Evolutionary conservation across 306 rosid genomes (phyloP).

Genomic region (Quercus variabilis): DNA sequence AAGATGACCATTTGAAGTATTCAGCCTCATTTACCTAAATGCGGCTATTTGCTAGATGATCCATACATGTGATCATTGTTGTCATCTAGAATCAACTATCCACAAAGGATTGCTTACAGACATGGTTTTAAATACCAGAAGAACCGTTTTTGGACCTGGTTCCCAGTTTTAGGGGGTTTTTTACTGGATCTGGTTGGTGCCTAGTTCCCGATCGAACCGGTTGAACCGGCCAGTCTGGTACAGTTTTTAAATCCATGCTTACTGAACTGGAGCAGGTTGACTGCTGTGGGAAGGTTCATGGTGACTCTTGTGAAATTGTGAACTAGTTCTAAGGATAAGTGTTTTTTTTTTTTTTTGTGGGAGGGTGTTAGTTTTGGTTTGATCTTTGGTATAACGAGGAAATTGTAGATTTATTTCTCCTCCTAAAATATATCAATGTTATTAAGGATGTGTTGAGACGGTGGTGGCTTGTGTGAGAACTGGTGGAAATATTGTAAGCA

Average conservation of each 20-base stretch:
- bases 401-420: background rate
- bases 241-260: too few relatives aligned
- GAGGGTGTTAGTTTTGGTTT: background rate
- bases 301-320: background rate
- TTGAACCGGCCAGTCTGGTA: too few relatives aligned
- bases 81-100: background rate
- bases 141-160: too few relatives aligned
- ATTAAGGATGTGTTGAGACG: background rate
- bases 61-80: background rate
- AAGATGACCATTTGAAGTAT: background rate
- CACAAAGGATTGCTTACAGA: background rate
- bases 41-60: background rate
- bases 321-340: background rate
- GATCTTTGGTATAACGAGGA: background rate
- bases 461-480: background rate
- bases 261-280: background rate
- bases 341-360: background rate
- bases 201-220: too few relatives aligned
- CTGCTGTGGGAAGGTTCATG: background rate
- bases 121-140: too few relatives aligned
- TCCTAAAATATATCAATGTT: background rate
- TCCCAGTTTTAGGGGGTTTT: too few relatives aligned
- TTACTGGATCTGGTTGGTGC: too few relatives aligned
- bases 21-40: background rate
- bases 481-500: too few relatives aligned